Conservation (phyloP, 148 eudicot species). For the Chenopodium suecicum region DNA sequence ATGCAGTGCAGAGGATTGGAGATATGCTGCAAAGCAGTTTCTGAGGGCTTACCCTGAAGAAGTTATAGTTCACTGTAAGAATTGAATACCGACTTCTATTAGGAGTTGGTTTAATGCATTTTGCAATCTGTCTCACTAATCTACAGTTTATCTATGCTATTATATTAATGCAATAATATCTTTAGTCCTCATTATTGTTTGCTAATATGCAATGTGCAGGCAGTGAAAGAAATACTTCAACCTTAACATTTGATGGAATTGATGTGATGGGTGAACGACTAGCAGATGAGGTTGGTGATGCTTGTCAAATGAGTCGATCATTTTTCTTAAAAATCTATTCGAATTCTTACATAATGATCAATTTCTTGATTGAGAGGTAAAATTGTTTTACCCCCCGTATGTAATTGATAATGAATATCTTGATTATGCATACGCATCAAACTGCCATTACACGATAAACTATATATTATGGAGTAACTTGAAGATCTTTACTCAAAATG, state of each 20-base stretch:
- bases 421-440: neutral
- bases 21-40: constrained; percentile 81
- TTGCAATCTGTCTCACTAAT: neutral
- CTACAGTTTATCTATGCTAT: neutral
- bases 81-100: neutral
- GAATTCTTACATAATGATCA: neutral
- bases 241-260: constrained; percentile 83
- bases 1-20: constrained; percentile 84
- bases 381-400: neutral
- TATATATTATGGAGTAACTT: neutral
- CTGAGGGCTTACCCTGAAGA: constrained; percentile 71
- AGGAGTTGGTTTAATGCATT: neutral
- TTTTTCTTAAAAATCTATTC: neutral
- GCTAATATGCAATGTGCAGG: constrained; percentile 50
- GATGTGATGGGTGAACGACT: constrained; percentile 87
- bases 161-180: neutral
- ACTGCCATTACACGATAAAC: neutral
- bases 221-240: constrained; percentile 59
- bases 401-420: neutral
- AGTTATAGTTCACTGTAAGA: constrained; percentile 80
- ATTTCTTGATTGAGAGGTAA: neutral
- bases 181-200: neutral
- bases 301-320: neutral
- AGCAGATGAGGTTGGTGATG: constrained; percentile 71
- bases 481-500: neutral